Evolutionary conservation across 805 yeast species (phyloP).

Genomic region (Pichia cabralensis): DNA sequence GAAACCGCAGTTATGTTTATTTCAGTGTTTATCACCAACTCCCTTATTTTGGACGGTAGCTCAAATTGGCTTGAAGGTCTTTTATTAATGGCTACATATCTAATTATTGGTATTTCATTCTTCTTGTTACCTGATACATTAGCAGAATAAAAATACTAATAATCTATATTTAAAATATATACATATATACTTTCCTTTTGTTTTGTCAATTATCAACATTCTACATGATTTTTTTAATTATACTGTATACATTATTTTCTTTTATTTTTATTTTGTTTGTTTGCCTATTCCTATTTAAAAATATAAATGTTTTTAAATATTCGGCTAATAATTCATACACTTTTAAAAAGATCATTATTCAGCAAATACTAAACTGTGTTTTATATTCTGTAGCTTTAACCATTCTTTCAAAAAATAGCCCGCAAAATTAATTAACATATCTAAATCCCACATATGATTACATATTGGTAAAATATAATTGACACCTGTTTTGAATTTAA

Average conservation of each 20-base stretch:
- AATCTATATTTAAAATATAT: background rate
- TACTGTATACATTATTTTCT: background rate
- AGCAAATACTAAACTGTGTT: no score
- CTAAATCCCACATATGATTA: conserved; percentile 7
- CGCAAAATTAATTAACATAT: conserved; percentile 16
- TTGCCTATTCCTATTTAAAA: background rate
- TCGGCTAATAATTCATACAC: no score
- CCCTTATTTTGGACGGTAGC: conserved; percentile 86
- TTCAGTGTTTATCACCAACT: conserved; percentile 79
- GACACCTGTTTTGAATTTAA: conserved; percentile 3
- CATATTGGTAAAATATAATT: conserved; percentile 14
- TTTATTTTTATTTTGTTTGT: background rate
- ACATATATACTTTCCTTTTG: no score
- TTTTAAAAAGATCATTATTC: no score
- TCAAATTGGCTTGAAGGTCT: conserved; percentile 96
- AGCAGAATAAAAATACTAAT: conserved; percentile 14
- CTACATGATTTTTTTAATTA: no score
- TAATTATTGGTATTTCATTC: conserved; percentile 83
- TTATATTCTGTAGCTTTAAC: no score
- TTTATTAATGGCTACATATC: conserved; percentile 78
- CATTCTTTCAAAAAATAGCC: conserved; percentile 16
- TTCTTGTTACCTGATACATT: conserved; percentile 68
- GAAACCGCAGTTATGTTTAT: conserved; percentile 90
- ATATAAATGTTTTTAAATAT: no score
- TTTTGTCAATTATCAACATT: no score